phyloP scores from a whole-genome alignment of 345 rosid genomes.

The Camelina hispida region DNA sequence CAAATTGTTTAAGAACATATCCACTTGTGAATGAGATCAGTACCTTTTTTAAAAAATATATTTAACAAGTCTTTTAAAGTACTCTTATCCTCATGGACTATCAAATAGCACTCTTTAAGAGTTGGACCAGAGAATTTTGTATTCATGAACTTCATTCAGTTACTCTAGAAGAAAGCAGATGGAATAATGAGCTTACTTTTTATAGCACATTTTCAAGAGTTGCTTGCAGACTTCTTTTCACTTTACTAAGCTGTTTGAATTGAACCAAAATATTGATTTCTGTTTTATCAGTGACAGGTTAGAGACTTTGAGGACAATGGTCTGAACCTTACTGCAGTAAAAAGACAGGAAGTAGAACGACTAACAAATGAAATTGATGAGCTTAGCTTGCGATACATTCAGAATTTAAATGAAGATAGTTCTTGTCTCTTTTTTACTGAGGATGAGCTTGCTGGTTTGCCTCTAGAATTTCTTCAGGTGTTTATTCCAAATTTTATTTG shows the following conservation, averaged over 20 bases:
- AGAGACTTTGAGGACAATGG: conserved; percentile 92
- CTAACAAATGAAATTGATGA: conserved; percentile 74
- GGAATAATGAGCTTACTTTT: conserved; percentile 2
- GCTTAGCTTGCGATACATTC: conserved; percentile 70
- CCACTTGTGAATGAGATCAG: too few species aligned
- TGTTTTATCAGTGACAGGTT: conserved; percentile 88
- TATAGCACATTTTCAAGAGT: conserved; percentile 12
- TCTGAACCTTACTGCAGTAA: conserved; percentile 75
- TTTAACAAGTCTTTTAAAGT: too few species aligned
- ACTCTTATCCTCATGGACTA: conserved; percentile 17
- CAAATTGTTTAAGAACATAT: too few species aligned
- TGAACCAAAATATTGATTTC: conserved; percentile 49
- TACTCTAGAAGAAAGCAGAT: conserved; percentile 3
- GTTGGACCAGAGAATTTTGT: conserved; percentile 4
- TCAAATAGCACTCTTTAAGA: background rate
- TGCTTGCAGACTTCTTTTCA: conserved; percentile 13
- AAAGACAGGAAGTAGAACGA: conserved; percentile 80
- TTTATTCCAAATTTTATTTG: conserved; percentile 22
- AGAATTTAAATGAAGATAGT: conserved; percentile 72
- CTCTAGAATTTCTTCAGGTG: conserved; percentile 80
- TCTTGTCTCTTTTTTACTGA: conserved; percentile 67
- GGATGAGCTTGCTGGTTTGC: conserved; percentile 78
- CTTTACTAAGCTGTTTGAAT: conserved; percentile 24
- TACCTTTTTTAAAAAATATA: too few species aligned
- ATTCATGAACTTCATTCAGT: conserved; percentile 16